Evolutionary conservation across 2,329 filamentous ascomycete genomes (phyloP).

Genomic region (Juglanconis oblonga): DNA sequence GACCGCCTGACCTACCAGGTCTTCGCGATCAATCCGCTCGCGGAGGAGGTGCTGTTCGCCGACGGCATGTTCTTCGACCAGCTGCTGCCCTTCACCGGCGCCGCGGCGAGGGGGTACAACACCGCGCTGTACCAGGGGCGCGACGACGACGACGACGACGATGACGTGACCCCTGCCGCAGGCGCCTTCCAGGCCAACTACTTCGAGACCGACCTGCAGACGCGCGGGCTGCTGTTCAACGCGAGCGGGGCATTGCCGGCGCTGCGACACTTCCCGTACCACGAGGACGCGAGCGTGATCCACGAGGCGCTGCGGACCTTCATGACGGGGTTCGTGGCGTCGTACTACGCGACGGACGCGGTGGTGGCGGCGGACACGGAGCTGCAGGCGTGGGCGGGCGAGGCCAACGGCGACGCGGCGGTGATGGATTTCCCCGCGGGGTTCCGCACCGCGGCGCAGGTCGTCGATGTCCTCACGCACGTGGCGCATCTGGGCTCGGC

Average conservation of each 20-base stretch:
- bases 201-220: slow-evolving; percentile 32
- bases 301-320: slow-evolving; percentile 33
- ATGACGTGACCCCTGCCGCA: slow-evolving; percentile 11
- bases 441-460: slow-evolving; percentile 21
- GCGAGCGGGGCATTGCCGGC: background rate
- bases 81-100: slow-evolving; percentile 28
- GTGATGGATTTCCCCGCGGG: slow-evolving; percentile 38
- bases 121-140: slow-evolving; percentile 24
- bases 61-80: slow-evolving; percentile 28
- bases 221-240: slow-evolving; percentile 40
- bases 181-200: slow-evolving; percentile 37
- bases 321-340: slow-evolving; percentile 36
- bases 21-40: slow-evolving; percentile 28
- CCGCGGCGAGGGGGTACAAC: slow-evolving; percentile 25
- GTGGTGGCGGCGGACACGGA: slow-evolving; percentile 35
- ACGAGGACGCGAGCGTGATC: slow-evolving; percentile 38
- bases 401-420: slow-evolving; percentile 33
- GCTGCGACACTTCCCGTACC: slow-evolving; percentile 36
- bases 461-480: slow-evolving; percentile 40
- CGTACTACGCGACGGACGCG: slow-evolving; percentile 36
- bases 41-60: slow-evolving; percentile 23
- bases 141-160: background rate
- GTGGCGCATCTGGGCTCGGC: slow-evolving; percentile 31
- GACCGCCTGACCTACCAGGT: slow-evolving; percentile 30
- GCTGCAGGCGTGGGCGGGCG: slow-evolving; percentile 39